Evolutionary conservation across 2,329 filamentous ascomycete genomes (phyloP), one percentile per base, ranked within the genome.

Genomic region (Talaromyces sp.): DNA sequence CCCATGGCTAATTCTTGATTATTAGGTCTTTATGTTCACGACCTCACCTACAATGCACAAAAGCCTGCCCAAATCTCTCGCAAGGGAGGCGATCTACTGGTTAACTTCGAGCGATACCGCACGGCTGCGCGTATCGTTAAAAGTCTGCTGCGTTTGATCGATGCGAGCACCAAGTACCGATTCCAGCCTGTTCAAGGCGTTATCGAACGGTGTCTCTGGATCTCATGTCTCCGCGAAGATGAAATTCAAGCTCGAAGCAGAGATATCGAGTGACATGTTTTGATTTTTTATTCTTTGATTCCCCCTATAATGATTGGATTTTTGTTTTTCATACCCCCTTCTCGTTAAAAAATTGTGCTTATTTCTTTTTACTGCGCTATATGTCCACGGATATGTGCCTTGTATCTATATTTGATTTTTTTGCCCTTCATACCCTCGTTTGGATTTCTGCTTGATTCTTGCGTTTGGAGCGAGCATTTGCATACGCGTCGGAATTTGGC

Each of bases 81-180:
- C 13, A 71, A 61, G 13, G 66, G 70, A 5, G 72, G 76, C 20
- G 83, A 85, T 62, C 74, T 80, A n/a, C 72, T 87, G 48, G 77
- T 87, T 51, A 87, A 87, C 64, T 87, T 87, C 57, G 85, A 87
- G 69, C 78, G 85, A 47, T 84, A 86, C 63, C 83, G 85, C 56
- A 86, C 82, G n/a, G 79, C 83, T 8, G 85, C 85, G 20, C 77
- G 77, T 16, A 86, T 87, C 51, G 83, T 87, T 54, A 87, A 87
- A 69, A 84, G 79, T 55, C 72, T 87, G 30, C 73, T 87, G 39
- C 76, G 84, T 43, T 70, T 87, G 22, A 82, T 87, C 47, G 85
- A 87, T 63, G 82, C 83, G 13, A 86, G 84, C 65, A 81, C 82
- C 10, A 83, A 80, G 64, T 87, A 87, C 64, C 75, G 68, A 2